These are phyloP conservation scores for Skeletonema marinoi DNA, from an alignment of 108 stramenopile species.

Conservation along the genomic window DNA sequence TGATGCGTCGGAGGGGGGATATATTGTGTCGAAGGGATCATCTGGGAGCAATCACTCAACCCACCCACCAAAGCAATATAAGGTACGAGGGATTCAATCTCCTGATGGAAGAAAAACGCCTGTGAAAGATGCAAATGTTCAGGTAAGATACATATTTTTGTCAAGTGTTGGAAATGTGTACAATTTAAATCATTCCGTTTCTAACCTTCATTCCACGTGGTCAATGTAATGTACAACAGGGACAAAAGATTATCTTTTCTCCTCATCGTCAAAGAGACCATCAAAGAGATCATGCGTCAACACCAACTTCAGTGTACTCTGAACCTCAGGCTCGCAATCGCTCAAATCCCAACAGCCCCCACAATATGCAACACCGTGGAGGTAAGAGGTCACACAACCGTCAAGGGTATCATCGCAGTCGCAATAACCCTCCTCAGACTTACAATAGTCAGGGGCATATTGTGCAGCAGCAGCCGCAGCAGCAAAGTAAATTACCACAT, in stretches of 20 bases:
- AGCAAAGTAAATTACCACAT: conserved; percentile 75
- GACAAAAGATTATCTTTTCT: neutral
- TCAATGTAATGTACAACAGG: neutral
- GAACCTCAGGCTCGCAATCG: neutral
- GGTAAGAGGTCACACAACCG: neutral
- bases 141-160: conserved; percentile 22
- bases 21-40: neutral
- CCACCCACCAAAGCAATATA: neutral
- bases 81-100: conserved; percentile 15
- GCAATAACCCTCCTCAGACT: neutral
- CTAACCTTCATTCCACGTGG: neutral
- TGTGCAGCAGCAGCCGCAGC: conserved; percentile 10
- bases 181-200: neutral
- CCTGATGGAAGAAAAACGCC: conserved; percentile 35
- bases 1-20: conserved; percentile 19
- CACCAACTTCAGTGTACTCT: neutral
- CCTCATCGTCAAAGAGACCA: neutral
- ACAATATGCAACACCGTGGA: neutral
- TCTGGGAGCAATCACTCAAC: neutral
- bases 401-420: neutral
- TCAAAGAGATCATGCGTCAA: neutral
- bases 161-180: neutral
- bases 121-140: conserved; percentile 29
- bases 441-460: neutral
- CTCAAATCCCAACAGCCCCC: neutral